Evolutionary conservation across 2,329 filamentous ascomycete species (phyloP), one percentile per base, ranked within the genome.

Genomic region (Sphaceloma murrayae): DNA sequence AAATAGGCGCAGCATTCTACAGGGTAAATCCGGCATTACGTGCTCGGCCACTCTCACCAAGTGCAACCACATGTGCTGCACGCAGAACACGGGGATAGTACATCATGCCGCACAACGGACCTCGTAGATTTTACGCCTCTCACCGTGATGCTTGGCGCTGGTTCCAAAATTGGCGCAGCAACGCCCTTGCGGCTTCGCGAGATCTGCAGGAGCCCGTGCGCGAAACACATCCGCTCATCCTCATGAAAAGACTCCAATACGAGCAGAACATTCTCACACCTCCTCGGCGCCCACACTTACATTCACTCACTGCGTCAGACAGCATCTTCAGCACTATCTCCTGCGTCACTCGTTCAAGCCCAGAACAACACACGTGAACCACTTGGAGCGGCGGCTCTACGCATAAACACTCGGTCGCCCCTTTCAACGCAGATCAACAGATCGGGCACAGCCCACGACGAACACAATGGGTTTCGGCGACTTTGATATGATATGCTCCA

Each of bases 381-480:
- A 29, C n/a, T 5, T 10, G 2, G 11, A 30, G 36, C 36, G 36
- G 36, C 36, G 36, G 36, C 36, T 40, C 7, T n/a, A 30, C 36
- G 36, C 36, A 40, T 16, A 2, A 8, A 40, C 36, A 29, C 26
- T 27, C 24, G 24, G 22, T 19, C 36, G 24, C 36, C 36, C 36
- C 36, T 40, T 40, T 40, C 36, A 22, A 22, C 24, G 24, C 16
- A 22, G 36, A 40, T 40, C 44, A 14, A 16, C 14, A 29, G 36
- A 16, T 22, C 14, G 30, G 5, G 8, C 22, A 30, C 43, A 18
- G 14, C 14, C 33, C 17, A 44, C 11, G 14, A 34, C 36, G 27
- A 39, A 55, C 63, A 78, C 71, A 66, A 88, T 93, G 74, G 83
- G 80, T 52, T 96, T 96, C 66, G 89, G 89, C 55, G 83, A 94